A percentile compares a stretch with the other conserved stretches of the same genome.
phyloP scores from a whole-genome alignment of 371 early-diverging fungal species.

The Mortierella sp. region DNA sequence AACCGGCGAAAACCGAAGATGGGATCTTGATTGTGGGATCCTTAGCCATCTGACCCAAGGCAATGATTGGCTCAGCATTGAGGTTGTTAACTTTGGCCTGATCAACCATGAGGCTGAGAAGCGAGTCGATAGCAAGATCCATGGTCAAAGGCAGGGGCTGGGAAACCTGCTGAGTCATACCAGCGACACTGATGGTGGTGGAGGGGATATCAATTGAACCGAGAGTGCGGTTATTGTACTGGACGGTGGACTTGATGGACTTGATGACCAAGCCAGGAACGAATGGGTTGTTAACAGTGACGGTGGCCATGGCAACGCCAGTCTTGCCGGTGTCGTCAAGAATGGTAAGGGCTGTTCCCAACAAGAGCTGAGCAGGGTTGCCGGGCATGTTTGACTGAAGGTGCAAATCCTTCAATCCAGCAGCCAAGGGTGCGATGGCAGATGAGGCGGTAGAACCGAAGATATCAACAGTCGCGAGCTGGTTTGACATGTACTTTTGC shows the following conservation, averaged over 20 bases:
- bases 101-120: slow-evolving; percentile 59
- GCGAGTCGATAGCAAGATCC: slow-evolving; percentile 53
- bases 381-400: slow-evolving; percentile 66
- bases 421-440: slow-evolving; percentile 61
- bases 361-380: slow-evolving; percentile 60
- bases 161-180: slow-evolving; percentile 41
- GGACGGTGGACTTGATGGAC: slow-evolving; percentile 63
- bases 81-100: slow-evolving; percentile 61
- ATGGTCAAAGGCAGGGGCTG: slow-evolving; percentile 52
- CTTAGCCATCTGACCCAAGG: slow-evolving; percentile 60
- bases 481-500: slow-evolving; percentile 67
- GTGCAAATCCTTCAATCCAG: slow-evolving; percentile 59
- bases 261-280: slow-evolving; percentile 63
- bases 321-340: slow-evolving; percentile 59
- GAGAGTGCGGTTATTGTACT: slow-evolving; percentile 63
- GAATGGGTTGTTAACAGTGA: slow-evolving; percentile 70
- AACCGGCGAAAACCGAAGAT: slow-evolving; percentile 58
- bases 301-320: slow-evolving; percentile 61
- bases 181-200: slow-evolving; percentile 29
- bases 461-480: slow-evolving; percentile 60
- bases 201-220: slow-evolving; percentile 62
- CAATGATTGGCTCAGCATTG: slow-evolving; percentile 62
- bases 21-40: slow-evolving; percentile 57
- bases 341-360: slow-evolving; percentile 62
- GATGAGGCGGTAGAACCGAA: slow-evolving; percentile 61